phyloP scores from a whole-genome alignment of 768 basidiomycete genomes.

The Amanita inopinata region DNA sequence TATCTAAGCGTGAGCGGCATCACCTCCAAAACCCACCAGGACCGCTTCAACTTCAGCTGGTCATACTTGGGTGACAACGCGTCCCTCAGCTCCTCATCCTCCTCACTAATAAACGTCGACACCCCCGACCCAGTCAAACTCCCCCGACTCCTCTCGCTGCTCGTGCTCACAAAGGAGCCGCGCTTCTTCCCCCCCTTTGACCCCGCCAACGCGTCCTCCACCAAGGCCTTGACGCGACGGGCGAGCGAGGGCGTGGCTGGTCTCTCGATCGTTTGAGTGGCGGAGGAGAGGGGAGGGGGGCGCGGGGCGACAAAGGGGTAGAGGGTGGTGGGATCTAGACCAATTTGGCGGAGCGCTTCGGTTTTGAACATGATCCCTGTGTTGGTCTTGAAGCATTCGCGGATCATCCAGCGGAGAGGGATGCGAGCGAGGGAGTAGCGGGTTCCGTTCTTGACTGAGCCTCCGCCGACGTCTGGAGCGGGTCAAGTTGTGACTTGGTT shows the following conservation, averaged over 20 bases:
- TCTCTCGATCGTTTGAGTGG: constrained; percentile 16
- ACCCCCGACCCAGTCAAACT: constrained; percentile 2
- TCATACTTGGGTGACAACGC: constrained; percentile 50
- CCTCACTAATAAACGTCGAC: constrained; percentile 9
- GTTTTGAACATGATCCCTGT: constrained; percentile 54
- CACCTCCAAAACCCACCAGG: constrained; percentile 67
- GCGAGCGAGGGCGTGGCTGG: constrained; percentile 19
- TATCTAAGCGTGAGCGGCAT: constrained; percentile 33
- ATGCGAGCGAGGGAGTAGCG: constrained; percentile 42
- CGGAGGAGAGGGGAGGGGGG: constrained; percentile 24
- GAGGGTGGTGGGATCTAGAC: constrained; percentile 39
- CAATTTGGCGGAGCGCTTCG: constrained; percentile 33
- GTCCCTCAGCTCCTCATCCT: constrained; percentile 47
- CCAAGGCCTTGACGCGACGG: constrained; percentile 13
- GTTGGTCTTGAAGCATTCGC: constrained; percentile 53
- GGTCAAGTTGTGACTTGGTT: not conserved
- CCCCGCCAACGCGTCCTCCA: constrained; percentile 15
- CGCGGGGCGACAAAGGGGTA: constrained; percentile 30
- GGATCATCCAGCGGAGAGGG: constrained; percentile 62
- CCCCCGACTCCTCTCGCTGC: too few species aligned
- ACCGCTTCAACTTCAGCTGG: constrained; percentile 33
- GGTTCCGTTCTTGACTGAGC: constrained; percentile 37
- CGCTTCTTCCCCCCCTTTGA: constrained; percentile 12
- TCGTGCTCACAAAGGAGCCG: too few species aligned
- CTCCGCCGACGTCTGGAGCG: constrained; percentile 45